Evolutionary conservation across 306 rosid genomes (phyloP).

Genomic region (Dalbergia oliveri): DNA sequence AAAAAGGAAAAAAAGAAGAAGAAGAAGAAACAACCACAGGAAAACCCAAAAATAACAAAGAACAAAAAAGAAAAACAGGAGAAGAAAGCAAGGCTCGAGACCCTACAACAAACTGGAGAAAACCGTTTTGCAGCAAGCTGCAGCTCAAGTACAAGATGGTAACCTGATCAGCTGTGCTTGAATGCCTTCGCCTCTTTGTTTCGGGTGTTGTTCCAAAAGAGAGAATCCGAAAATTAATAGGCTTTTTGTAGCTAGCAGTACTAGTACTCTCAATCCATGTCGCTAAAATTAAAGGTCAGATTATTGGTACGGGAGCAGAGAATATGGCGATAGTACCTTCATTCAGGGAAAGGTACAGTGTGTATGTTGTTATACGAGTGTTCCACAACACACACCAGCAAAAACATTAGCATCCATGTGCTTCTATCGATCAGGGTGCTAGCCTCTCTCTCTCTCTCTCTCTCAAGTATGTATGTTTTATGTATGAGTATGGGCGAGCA

Average conservation of each 20-base stretch:
- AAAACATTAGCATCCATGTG: too few relatives aligned
- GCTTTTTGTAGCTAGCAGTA: too few relatives aligned
- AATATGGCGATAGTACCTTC: too few relatives aligned
- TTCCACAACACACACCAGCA: too few relatives aligned
- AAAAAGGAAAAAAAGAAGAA: conserved; percentile 12
- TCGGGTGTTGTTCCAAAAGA: too few relatives aligned
- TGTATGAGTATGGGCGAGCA: not conserved
- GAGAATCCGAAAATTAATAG: too few relatives aligned
- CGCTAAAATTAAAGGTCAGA: too few relatives aligned
- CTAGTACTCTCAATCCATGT: too few relatives aligned
- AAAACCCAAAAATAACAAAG: not conserved
- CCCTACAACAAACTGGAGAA: not conserved
- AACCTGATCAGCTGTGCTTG: not conserved
- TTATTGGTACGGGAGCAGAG: too few relatives aligned
- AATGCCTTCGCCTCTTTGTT: too few relatives aligned
- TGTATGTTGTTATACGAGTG: not conserved
- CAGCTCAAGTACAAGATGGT: not conserved
- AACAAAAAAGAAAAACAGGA: not conserved
- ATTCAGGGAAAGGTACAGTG: too few relatives aligned
- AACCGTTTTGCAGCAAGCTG: not conserved
- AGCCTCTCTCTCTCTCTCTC: not conserved
- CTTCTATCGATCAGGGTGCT: not conserved
- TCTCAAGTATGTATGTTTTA: too few relatives aligned
- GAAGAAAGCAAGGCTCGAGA: not conserved
- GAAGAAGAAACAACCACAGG: not conserved